Evolutionary conservation across 495 filamentous ascomycete species (phyloP), one percentile per base, ranked within the genome.

Genomic region (Neurospora africana): DNA sequence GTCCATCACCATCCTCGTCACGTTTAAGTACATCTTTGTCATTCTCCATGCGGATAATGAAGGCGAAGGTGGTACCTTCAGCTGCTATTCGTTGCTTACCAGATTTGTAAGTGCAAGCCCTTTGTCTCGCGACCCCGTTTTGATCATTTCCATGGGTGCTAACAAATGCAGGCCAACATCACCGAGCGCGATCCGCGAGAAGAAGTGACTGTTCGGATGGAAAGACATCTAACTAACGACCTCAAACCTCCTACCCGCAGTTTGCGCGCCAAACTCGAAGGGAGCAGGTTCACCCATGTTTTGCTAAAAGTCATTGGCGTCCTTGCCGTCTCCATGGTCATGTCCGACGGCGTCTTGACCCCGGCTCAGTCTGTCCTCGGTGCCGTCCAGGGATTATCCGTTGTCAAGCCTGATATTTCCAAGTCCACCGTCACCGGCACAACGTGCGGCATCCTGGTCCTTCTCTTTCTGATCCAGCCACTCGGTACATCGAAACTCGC

Each of bases 1-100:
- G 91, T 85, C 89, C 2, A 79, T 93, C 33, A 90, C 88, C 27
- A 81, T 93, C 68, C 91, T 93, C 82, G 91, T 93, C 15, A 91
- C 87, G 9, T 77, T 93, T 71, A 93, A 93, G 79, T 93, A 93
- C 73, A 81, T 91, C 19, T 78, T 91, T 40, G 88, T 93, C 75
- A 87, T 93, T 36, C 83, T 93, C 27, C 81, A 81, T 33, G 90
- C 91, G 30, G 91, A 93, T 79, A 90, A 93, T 77, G 90, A 92
- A 71, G 91, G 91, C 40, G 91, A 93, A 78, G 91, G 91, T 8
- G 91, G 91, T 68, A 93, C 91, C 1, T 93, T 93, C 75, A 88
- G 86, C 61, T 84, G 88, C 27, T 93, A 92, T 77, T 88, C 88
- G 19, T 79, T 93, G n/a, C 83, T 93, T 1, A 88, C 90, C 1